Evolutionary conservation across 176 grass and related monocot genomes (phyloP).

Genomic region (Avena sativa): DNA sequence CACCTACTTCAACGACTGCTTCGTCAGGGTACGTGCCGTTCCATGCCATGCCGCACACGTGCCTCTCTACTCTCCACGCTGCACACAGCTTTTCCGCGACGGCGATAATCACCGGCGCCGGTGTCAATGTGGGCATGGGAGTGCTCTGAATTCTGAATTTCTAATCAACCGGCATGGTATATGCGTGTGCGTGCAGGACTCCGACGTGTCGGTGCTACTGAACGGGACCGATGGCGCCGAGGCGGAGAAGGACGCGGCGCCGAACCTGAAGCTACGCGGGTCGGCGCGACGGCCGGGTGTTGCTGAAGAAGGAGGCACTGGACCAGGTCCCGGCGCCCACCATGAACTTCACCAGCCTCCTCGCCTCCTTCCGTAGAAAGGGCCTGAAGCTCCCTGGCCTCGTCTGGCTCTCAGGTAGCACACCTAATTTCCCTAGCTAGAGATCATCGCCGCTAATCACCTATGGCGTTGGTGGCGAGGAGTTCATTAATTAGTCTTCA

Average conservation of each 20-base stretch:
- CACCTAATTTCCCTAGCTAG: background rate
- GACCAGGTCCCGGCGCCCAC: no score
- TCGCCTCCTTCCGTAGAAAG: constrained; percentile 60
- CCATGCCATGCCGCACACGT: no score
- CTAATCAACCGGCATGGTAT: no score
- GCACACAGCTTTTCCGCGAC: no score
- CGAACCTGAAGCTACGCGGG: constrained; percentile 78
- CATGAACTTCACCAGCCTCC: no score
- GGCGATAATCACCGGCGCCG: no score
- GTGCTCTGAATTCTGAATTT: no score
- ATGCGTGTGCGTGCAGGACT: constrained; percentile 50
- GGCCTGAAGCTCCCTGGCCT: constrained; percentile 77
- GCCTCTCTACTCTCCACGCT: no score
- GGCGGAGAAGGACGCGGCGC: constrained; percentile 72
- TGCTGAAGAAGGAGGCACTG: constrained; percentile 62
- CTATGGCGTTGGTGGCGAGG: no score
- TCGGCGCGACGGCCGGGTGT: constrained; percentile 71
- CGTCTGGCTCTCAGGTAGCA: constrained; percentile 79
- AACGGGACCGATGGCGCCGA: constrained; percentile 56
- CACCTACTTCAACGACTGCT: constrained; percentile 88
- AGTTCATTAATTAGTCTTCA: background rate
- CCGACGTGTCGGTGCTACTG: constrained; percentile 80
- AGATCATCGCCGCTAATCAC: background rate
- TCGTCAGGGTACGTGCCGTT: constrained; percentile 59
- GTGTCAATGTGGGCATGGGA: no score